These are phyloP conservation scores for Trichoderma koningiopsis DNA, from an alignment of 2,329 filamentous ascomycete species.

Conservation along the genomic window DNA sequence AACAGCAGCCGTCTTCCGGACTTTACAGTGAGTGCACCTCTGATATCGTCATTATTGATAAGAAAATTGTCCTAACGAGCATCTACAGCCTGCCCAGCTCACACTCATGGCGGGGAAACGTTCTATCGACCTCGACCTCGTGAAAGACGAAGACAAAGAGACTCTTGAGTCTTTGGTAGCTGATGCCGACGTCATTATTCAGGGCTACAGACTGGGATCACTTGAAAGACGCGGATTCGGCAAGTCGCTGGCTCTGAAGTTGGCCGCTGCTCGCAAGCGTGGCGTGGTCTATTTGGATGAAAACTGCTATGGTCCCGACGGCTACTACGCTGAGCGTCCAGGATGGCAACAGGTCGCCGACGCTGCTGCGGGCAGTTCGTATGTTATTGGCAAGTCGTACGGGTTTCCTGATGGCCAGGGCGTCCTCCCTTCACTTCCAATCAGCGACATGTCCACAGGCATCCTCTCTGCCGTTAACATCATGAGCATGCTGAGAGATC, in stretches of 20 bases:
- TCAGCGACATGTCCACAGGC: background rate
- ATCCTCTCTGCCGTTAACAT: background rate
- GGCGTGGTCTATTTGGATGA: conserved; percentile 67
- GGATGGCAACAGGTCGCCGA: conserved; percentile 72
- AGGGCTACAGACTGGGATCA: conserved; percentile 40
- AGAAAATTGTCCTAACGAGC: background rate
- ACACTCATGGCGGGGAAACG: conserved; percentile 36
- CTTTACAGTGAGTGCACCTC: background rate
- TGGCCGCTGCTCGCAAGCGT: conserved; percentile 53
- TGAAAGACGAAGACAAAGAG: conserved; percentile 43
- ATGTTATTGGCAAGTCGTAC: conserved; percentile 37
- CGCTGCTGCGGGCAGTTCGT: conserved; percentile 38
- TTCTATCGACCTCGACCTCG: conserved; percentile 42
- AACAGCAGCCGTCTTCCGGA: background rate
- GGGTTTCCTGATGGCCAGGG: conserved; percentile 21
- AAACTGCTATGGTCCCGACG: conserved; percentile 63
- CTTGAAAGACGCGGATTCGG: conserved; percentile 47
- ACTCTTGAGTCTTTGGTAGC: conserved; percentile 42
- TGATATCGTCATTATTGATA: background rate
- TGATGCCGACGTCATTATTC: conserved; percentile 47
- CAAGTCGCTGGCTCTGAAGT: conserved; percentile 45
- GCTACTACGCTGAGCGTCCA: conserved; percentile 60
- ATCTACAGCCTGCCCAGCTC: background rate
- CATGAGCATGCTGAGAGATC: background rate
- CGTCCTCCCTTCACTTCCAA: background rate